phyloP scores from a whole-genome alignment of 2,329 filamentous ascomycete genomes.

The Arachnomyces sp. region DNA sequence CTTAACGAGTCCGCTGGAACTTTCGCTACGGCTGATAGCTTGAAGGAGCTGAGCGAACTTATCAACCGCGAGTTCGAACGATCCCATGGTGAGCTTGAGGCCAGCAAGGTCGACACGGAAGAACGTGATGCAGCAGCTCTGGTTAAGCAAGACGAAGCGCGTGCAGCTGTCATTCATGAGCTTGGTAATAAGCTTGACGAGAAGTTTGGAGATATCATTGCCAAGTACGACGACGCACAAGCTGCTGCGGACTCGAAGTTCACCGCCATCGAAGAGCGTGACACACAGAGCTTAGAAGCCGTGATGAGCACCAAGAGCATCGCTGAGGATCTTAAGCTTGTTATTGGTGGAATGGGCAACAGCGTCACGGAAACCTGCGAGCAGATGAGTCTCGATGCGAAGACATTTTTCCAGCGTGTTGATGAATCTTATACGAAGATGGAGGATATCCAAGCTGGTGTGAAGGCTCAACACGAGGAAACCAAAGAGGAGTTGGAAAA shows the following conservation, averaged over 20 bases:
- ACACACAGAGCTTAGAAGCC: slow-evolving; percentile 63
- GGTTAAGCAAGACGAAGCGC: slow-evolving; percentile 53
- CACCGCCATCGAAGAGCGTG: slow-evolving; percentile 63
- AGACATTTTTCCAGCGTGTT: slow-evolving; percentile 74
- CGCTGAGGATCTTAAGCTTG: slow-evolving; percentile 76
- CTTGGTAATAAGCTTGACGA: slow-evolving; percentile 58
- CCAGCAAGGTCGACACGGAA: slow-evolving; percentile 69
- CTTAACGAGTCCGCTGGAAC: slow-evolving; percentile 52
- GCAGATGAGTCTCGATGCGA: slow-evolving; percentile 78
- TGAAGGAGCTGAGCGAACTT: slow-evolving; percentile 63
- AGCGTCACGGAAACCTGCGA: slow-evolving; percentile 75
- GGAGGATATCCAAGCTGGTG: slow-evolving; percentile 62
- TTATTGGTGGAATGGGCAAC: slow-evolving; percentile 75
- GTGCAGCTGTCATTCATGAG: slow-evolving; percentile 46
- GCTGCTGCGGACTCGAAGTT: slow-evolving; percentile 63
- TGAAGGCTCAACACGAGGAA: slow-evolving; percentile 68
- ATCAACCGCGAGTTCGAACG: slow-evolving; percentile 85
- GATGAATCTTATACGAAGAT: slow-evolving; percentile 68
- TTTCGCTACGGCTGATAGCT: slow-evolving; percentile 46
- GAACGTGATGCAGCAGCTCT: slow-evolving; percentile 47
- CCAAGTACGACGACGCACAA: slow-evolving; percentile 84
- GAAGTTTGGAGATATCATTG: slow-evolving; percentile 70
- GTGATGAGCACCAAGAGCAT: slow-evolving; percentile 67
- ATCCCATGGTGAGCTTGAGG: slow-evolving; percentile 68
- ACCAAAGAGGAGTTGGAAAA: slow-evolving; percentile 75